Conservation (phyloP, 441 rosid species). For the Syzygium syzygioides region DNA sequence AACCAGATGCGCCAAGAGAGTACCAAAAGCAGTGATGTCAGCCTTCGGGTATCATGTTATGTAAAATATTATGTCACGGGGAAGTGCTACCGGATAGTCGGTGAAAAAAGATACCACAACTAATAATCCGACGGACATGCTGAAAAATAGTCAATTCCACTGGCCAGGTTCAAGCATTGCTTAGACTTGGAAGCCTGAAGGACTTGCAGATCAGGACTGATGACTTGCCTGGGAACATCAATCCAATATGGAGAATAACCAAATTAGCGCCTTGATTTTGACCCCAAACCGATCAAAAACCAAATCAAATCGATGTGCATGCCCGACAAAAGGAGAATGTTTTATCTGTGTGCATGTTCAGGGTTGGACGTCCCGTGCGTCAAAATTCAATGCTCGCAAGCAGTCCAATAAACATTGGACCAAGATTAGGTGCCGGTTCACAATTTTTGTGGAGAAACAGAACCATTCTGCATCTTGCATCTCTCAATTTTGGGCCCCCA, state of each 20-base stretch:
- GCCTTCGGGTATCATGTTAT: neutral
- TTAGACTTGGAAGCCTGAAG: neutral
- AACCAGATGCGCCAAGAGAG: neutral
- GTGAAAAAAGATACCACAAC: neutral
- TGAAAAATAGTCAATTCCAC: neutral
- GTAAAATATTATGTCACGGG: neutral
- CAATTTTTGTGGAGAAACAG: neutral
- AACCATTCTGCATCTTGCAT: neutral
- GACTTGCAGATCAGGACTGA: neutral
- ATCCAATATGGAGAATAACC: neutral
- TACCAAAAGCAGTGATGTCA: neutral
- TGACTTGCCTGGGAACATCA: neutral
- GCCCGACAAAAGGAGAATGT: too few species aligned
- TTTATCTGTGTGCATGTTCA: too few species aligned
- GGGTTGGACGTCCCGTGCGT: neutral
- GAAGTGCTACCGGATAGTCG: neutral
- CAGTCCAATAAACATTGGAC: too few species aligned
- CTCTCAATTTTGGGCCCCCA: neutral
- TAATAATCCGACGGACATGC: neutral
- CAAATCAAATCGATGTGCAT: neutral
- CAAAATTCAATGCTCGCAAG: neutral
- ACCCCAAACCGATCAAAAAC: neutral
- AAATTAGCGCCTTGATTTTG: neutral
- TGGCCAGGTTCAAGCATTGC: neutral
- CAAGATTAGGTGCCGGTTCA: neutral